Conservation (phyloP, 2,329 filamentous ascomycete species). For the Dactylellina haptotyla region DNA sequence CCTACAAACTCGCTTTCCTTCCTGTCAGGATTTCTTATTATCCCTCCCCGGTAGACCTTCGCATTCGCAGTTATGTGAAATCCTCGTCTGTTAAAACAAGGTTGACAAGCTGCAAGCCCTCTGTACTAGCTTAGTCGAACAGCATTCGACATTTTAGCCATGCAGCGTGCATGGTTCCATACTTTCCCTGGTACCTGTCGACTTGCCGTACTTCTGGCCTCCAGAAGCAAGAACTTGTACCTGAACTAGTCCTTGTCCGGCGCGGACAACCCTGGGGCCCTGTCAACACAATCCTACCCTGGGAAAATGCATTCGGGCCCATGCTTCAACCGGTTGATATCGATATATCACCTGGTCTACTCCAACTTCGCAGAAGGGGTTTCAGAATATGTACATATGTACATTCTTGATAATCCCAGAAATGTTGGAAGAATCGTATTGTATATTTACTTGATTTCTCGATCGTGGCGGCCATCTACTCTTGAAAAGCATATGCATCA, state of each 20-base stretch:
- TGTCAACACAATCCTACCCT: background rate
- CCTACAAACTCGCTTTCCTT: slow-evolving; percentile 16
- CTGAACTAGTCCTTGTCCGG: slow-evolving; percentile 17
- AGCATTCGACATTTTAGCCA: background rate
- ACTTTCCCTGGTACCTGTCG: background rate
- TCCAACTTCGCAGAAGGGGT: slow-evolving; percentile 7
- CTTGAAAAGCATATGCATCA: no score
- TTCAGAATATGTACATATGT: slow-evolving; percentile 20
- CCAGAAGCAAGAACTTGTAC: slow-evolving; percentile 21
- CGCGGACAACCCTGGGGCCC: background rate
- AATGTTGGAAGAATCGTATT: background rate
- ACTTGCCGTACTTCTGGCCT: no score
- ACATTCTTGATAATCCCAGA: background rate
- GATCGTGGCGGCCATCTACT: no score
- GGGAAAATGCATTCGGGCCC: background rate
- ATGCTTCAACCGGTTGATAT: slow-evolving; percentile 19
- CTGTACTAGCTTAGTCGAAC: background rate
- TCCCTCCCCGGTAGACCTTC: background rate
- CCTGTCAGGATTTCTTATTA: background rate
- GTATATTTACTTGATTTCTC: no score
- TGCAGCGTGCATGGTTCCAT: background rate
- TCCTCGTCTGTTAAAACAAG: slow-evolving; percentile 38
- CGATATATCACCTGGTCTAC: slow-evolving; percentile 14
- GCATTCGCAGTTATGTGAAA: background rate
- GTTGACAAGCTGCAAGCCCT: background rate